Evolutionary conservation across 1,284 basidiomycete genomes (phyloP).

Genomic region (Rhodotorula mucilaginosa): DNA sequence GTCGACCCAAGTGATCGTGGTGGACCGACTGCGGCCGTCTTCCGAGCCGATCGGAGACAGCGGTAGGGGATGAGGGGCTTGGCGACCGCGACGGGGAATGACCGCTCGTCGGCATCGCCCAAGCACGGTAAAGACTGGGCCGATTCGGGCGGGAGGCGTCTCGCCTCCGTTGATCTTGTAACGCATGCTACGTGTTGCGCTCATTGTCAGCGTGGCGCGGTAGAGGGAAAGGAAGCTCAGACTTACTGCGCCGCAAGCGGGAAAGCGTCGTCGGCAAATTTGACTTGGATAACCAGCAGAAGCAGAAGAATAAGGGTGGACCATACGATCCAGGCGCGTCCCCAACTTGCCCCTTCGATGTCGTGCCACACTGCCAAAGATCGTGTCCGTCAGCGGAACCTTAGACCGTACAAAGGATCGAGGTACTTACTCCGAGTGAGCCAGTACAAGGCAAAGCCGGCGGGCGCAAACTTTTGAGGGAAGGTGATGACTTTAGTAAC

Average conservation of each 20-base stretch:
- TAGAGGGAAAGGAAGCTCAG: no score
- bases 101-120: no score
- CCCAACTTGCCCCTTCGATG: constrained; percentile 12
- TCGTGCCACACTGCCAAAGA: constrained; percentile 24
- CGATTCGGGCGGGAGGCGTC: background rate
- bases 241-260: constrained; percentile 17
- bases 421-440: constrained; percentile 20
- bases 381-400: no score
- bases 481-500: constrained; percentile 22
- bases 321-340: constrained; percentile 16
- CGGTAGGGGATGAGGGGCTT: no score
- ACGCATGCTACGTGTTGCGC: background rate
- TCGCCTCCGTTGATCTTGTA: background rate
- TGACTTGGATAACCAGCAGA: constrained; percentile 15
- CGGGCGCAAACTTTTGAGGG: constrained; percentile 26
- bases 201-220: no score
- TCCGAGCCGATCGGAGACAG: background rate
- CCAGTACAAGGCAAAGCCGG: constrained; percentile 28
- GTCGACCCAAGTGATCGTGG: background rate
- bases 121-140: background rate
- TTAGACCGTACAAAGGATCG: no score
- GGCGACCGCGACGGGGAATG: background rate
- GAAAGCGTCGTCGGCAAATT: constrained; percentile 17
- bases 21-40: background rate
- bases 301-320: constrained; percentile 11